Evolutionary conservation across 768 basidiomycete genomes (phyloP), one percentile per base, ranked within the genome.

Genomic region (Xerocomellus intermedius): DNA sequence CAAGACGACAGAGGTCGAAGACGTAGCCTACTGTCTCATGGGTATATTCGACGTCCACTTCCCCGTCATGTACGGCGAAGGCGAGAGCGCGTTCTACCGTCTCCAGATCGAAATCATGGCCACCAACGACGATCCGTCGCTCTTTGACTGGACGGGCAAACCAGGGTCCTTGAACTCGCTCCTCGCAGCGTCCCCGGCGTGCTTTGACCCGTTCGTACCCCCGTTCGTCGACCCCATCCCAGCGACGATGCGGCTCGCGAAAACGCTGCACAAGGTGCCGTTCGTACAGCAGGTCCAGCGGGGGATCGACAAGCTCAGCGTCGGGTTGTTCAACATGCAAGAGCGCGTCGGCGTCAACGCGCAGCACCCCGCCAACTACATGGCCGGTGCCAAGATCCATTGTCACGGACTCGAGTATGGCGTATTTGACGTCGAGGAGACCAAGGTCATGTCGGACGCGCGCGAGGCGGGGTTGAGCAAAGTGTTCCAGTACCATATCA

Each of bases 31-130:
- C 37, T 62, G 54, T 24, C 57, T 70, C 42, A 63, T 70, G 59
- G 70, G 66, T 14, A 52, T 70, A 42, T 66, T 70, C 28, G 56
- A 62, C 32, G 64, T 68, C 19, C 56, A 62, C 39, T 52, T 70
- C 42, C 60, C 70, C 13, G 63, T 70, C 42, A 56, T 61, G 58
- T 70, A 72, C 39, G 70, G 70, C 30, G 70, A 67, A 33, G 67
- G 63, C 26, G 53, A 50, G 8, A 48, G 60, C 14, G 69, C 69
- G 9, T 71, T 71, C 17, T 44, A 28, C 33, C 60, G 69, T 22
- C 63, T 71, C 33, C 67, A 67, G 52, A 56, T 58, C 50, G 66
- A 64, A 42, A 65, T 68, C 48, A 69, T 67, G 67, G 42, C 51
- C 4, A 55, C 33, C 7, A 62, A 65, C 1, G 64, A 61, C 12